Evolutionary conservation across 306 rosid species (phyloP), one percentile per base, ranked within the genome.

Genomic region (Glycine tomentella): DNA sequence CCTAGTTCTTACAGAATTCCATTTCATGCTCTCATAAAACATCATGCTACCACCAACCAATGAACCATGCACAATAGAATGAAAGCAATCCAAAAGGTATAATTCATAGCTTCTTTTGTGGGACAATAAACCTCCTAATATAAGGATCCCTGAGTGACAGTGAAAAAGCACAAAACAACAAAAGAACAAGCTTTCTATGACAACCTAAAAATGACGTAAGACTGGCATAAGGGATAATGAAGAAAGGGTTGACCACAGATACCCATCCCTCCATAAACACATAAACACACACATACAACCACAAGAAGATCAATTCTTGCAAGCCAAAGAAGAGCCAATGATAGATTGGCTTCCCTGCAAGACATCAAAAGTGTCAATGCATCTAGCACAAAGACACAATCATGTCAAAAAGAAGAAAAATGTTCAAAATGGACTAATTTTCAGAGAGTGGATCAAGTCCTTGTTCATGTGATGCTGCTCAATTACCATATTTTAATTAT

Each of bases 381-480:
- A 82, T 61, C 76, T 12, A 61, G 65, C 61, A 76, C 59, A 71
- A 72, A 44, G 50, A 31, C 42, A 57, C 11, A 49, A 31, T 57
- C 48, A 48, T 25, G 31, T 25, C 31, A 25, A 25, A 25, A 53
- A 17, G 40, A 69, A 8, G 25, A 11, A 57, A 66, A 50, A 42
- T n/a, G 25, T 5, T 14, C 16, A 38, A 67, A 12, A 61, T 17
- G 16, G 55, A 72, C 65, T 8, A 52, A 75, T 59, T 59, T 78
- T 36, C 55, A 68, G 44, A 80, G 36, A 20, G 82, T 50, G 42
- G 62, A 72, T 57, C 70, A 46, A 66, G 53, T 65, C 78, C 34
- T 58, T 13, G 25, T 45, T 5, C 25, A 40, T 44, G 48, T 8
- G 40, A 74, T 51, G 62, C 53, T 65, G 56, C 63, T 36, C 67